These are phyloP conservation scores for Tilletia walkeri DNA, from an alignment of 1,284 basidiomycete genomes.

Conservation along the genomic window DNA sequence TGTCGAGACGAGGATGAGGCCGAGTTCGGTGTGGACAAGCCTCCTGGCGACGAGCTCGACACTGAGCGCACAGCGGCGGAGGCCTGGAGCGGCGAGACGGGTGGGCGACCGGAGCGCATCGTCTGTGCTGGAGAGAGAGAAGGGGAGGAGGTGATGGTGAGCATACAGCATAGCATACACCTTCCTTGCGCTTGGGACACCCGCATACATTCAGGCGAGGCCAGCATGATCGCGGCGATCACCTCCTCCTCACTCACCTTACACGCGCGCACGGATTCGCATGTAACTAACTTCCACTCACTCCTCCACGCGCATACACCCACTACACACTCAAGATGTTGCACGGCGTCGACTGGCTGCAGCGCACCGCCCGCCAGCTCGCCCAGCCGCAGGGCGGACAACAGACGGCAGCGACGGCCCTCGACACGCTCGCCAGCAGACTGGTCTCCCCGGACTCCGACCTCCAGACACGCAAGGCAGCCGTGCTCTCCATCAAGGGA, in stretches of 20 bases:
- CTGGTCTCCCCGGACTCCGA: constrained; percentile 69
- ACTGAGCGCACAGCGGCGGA: too few species aligned
- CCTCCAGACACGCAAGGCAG: constrained; percentile 76
- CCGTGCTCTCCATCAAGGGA: constrained; percentile 87
- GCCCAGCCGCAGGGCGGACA: constrained; percentile 43
- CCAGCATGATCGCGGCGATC: neutral
- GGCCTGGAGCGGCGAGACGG: too few species aligned
- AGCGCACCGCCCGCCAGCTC: constrained; percentile 49
- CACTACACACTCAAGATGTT: constrained; percentile 33
- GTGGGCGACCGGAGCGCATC: too few species aligned
- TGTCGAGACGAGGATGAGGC: neutral
- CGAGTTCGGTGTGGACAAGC: neutral
- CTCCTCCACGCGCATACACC: neutral
- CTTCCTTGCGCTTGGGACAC: neutral
- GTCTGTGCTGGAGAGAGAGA: too few species aligned
- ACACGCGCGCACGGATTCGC: neutral
- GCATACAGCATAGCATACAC: neutral
- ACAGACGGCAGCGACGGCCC: constrained; percentile 80
- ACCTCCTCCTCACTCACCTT: too few species aligned
- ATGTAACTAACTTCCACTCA: neutral
- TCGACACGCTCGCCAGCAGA: constrained; percentile 80
- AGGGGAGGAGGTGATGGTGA: too few species aligned
- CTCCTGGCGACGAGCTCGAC: too few species aligned
- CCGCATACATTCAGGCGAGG: neutral
- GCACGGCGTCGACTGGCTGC: constrained; percentile 53